Percentiles rank a stretch among this genome's conserved stretches.
Conservation (phyloP, 192 early-diverging fungal species). For the Linnemannia zychae region DNA sequence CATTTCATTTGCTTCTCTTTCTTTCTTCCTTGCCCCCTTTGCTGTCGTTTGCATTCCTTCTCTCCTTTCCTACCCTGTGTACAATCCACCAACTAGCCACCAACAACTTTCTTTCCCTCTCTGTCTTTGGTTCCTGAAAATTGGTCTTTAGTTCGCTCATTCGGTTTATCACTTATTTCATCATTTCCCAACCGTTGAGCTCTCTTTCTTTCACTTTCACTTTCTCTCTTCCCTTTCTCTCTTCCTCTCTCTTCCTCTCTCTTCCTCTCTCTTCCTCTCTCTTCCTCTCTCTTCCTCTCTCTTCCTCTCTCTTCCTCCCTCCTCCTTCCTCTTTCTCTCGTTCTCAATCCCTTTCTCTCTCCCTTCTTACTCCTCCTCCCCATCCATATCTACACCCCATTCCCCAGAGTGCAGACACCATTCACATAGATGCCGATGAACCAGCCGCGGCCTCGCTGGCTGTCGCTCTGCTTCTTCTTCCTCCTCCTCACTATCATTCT, state of each 20-base stretch:
- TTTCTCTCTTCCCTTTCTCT: not conserved
- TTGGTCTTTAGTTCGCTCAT: too few relatives aligned
- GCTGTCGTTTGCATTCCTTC: not conserved
- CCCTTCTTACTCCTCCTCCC: not conserved
- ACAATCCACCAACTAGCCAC: too few relatives aligned
- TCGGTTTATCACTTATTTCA: not conserved
- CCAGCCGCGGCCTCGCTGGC: slow-evolving; percentile 17
- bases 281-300: not conserved
- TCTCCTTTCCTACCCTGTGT: not conserved
- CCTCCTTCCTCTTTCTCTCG: not conserved
- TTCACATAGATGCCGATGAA: not conserved
- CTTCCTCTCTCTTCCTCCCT: not conserved
- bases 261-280: not conserved
- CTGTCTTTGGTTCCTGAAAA: not conserved
- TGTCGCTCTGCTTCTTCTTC: slow-evolving; percentile 28
- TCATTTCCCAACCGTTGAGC: not conserved
- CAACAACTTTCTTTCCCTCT: not conserved
- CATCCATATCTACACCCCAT: not conserved
- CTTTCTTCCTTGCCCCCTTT: not conserved
- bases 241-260: not conserved
- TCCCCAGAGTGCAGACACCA: not conserved
- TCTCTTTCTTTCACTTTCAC: not conserved
- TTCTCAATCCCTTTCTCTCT: not conserved
- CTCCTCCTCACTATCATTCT: slow-evolving; percentile 30
- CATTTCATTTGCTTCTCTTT: not conserved